phyloP scores from a whole-genome alignment of 176 grass and related monocot genomes.

The Olyra latifolia region DNA sequence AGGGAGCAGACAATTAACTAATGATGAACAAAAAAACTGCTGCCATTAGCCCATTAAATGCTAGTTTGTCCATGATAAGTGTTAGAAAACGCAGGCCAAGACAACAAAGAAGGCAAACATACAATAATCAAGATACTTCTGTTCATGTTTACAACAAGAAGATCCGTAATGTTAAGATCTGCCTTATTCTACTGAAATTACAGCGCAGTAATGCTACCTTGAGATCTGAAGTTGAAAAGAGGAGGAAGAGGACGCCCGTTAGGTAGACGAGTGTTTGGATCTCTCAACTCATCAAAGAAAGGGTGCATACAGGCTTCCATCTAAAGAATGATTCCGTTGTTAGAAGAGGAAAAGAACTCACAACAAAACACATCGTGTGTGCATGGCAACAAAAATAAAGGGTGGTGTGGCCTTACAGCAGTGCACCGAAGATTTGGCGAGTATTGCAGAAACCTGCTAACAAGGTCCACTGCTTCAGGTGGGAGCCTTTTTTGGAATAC shows the following conservation, averaged over 20 bases:
- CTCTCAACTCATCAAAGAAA: conserved; percentile 93
- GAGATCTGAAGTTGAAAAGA: conserved; percentile 88
- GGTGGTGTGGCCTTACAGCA: conserved; percentile 52
- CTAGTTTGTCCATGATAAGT: neutral
- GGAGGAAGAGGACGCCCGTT: conserved; percentile 85
- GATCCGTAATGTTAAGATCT: neutral
- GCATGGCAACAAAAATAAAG: neutral
- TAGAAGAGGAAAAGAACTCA: conserved; percentile 20
- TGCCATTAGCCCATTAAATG: neutral
- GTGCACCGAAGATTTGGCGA: conserved; percentile 92
- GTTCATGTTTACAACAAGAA: neutral
- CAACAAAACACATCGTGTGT: neutral
- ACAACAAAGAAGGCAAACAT: neutral
- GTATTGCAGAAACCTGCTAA: conserved; percentile 90
- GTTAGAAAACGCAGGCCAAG: neutral
- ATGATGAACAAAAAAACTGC: neutral
- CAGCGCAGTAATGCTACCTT: conserved; percentile 43
- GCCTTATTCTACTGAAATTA: neutral
- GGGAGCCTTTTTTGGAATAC: conserved; percentile 87
- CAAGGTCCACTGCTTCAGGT: conserved; percentile 88
- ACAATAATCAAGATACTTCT: neutral
- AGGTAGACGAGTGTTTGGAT: conserved; percentile 73
- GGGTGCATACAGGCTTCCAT: conserved; percentile 94
- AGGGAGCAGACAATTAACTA: neutral
- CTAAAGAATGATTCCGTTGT: conserved; percentile 37